Evolutionary conservation across 768 basidiomycete species (phyloP).

Genomic region (Tephrocybe rancida): DNA sequence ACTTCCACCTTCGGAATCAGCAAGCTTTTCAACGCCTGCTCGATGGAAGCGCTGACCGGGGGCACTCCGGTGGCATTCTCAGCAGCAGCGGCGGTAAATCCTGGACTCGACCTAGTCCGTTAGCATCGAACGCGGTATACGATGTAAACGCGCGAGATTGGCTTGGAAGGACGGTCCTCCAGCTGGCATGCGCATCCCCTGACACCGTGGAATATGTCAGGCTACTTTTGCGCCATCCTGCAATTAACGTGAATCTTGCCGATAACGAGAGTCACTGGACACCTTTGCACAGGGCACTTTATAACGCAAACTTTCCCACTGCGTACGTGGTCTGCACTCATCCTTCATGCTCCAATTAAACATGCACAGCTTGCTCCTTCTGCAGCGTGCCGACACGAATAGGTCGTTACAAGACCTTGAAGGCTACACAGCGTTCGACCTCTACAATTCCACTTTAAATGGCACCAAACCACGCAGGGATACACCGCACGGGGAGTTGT

Average conservation of each 20-base stretch:
- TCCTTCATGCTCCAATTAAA: not conserved
- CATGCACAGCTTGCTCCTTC: conserved; percentile 60
- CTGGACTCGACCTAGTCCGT: conserved; percentile 51
- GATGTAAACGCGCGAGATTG: conserved; percentile 75
- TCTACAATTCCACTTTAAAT: conserved; percentile 88
- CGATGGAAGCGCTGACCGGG: conserved; percentile 47
- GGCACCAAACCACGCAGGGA: conserved; percentile 60
- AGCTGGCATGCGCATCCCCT: conserved; percentile 71
- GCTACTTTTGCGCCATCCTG: conserved; percentile 73
- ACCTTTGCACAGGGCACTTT: conserved; percentile 85
- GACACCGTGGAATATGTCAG: conserved; percentile 80
- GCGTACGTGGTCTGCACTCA: conserved; percentile 46
- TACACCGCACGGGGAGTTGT: conserved; percentile 58
- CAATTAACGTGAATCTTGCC: conserved; percentile 74
- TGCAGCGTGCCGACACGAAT: conserved; percentile 78
- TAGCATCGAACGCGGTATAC: conserved; percentile 32
- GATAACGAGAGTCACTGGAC: conserved; percentile 93
- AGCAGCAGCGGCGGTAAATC: conserved; percentile 59
- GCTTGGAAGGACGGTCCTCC: conserved; percentile 78
- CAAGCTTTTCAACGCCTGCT: conserved; percentile 79
- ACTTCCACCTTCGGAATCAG: conserved; percentile 70
- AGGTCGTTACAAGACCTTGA: conserved; percentile 76
- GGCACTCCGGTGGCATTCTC: conserved; percentile 29
- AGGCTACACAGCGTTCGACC: conserved; percentile 89
- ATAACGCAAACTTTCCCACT: conserved; percentile 72